Conservation (phyloP, 495 filamentous ascomycete species). For the Trichoderma erinaceum region DNA sequence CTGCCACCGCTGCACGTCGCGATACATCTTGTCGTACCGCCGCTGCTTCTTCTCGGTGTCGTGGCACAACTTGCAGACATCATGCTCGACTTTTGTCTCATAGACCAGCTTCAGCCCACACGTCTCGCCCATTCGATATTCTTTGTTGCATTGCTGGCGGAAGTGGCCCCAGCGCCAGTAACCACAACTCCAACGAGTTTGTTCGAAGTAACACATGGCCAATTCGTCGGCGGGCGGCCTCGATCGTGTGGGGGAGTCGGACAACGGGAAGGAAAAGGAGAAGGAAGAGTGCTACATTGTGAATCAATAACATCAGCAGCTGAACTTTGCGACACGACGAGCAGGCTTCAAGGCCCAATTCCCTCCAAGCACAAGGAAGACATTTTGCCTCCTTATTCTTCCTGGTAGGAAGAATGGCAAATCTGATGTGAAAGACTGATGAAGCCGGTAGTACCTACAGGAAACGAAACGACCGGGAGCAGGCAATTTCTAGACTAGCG, state of each 20-base stretch:
- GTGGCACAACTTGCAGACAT: constrained; percentile 78
- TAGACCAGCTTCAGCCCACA: constrained; percentile 92
- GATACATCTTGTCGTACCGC: constrained; percentile 65
- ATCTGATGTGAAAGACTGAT: neutral
- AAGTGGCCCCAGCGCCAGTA: constrained; percentile 97
- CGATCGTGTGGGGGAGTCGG: neutral
- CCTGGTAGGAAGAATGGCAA: neutral
- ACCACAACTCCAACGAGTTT: constrained; percentile 60
- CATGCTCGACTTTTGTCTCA: constrained; percentile 51
- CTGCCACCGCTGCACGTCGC: constrained; percentile 77
- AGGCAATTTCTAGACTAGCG: constrained; percentile 10
- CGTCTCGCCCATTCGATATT: constrained; percentile 96
- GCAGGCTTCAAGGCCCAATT: neutral
- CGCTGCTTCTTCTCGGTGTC: constrained; percentile 84
- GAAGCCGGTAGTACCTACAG: neutral
- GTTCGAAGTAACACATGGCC: constrained; percentile 60
- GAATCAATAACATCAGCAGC: neutral
- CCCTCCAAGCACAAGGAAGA: neutral
- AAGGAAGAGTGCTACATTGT: neutral
- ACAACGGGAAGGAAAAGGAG: neutral
- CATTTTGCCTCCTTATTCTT: neutral
- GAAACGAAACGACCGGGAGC: neutral
- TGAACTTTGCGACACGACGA: neutral
- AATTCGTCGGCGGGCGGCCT: neutral
- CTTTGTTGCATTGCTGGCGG: constrained; percentile 87